phyloP scores from a whole-genome alignment of 306 rosid genomes.

The Fagus sylvatica region DNA sequence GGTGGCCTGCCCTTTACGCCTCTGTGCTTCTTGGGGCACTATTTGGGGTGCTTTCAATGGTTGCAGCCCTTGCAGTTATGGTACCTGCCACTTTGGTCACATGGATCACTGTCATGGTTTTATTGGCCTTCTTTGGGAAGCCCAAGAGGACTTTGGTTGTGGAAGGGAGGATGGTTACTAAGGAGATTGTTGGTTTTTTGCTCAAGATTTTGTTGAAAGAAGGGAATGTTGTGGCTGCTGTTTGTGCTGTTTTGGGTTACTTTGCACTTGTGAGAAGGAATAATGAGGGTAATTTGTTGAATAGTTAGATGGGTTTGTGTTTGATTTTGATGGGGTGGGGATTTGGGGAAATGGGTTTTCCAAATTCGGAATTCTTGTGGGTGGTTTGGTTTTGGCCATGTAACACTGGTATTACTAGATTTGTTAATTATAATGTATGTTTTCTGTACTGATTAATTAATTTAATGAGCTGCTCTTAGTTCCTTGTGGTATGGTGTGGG shows the following conservation, averaged over 20 bases:
- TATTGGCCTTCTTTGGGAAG: constrained; percentile 86
- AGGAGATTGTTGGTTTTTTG: constrained; percentile 62
- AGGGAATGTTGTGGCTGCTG: constrained; percentile 85
- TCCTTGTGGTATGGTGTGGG: not conserved
- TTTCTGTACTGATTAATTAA: constrained; percentile 16
- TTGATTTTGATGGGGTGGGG: constrained; percentile 14
- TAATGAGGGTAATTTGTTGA: constrained; percentile 30
- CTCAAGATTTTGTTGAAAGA: constrained; percentile 77
- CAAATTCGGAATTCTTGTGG: constrained; percentile 8
- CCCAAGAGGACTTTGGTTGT: constrained; percentile 67
- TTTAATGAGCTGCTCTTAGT: constrained; percentile 9
- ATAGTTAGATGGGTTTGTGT: constrained; percentile 3
- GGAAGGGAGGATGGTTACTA: constrained; percentile 85
- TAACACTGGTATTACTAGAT: not conserved
- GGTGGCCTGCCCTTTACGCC: constrained; percentile 87
- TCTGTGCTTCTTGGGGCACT: constrained; percentile 80
- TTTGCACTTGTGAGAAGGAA: constrained; percentile 66
- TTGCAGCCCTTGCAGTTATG: constrained; percentile 75
- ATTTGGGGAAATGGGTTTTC: constrained; percentile 16
- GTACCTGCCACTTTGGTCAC: constrained; percentile 80
- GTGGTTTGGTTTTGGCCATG: constrained; percentile 7
- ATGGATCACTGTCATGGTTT: constrained; percentile 82
- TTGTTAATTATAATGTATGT: constrained; percentile 14
- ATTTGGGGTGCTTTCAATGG: constrained; percentile 80
- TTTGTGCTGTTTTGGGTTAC: constrained; percentile 86